phyloP scores from a whole-genome alignment of 2,329 filamentous ascomycete genomes.

The Coniochaeta sp. region DNA sequence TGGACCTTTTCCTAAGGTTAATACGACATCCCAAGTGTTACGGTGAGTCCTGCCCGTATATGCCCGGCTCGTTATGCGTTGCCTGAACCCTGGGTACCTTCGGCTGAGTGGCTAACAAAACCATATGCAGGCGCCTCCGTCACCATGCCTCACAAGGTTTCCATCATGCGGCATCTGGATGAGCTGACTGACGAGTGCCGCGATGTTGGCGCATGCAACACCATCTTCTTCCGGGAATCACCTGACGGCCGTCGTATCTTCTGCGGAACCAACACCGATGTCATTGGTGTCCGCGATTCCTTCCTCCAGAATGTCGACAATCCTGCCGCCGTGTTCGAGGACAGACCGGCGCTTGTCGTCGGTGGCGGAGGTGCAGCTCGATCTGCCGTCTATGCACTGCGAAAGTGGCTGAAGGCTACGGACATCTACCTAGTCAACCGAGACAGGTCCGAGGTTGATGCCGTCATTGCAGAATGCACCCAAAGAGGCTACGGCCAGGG shows the following conservation, averaged over 20 bases:
- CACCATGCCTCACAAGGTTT: slow-evolving; percentile 80
- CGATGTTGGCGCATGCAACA: slow-evolving; percentile 74
- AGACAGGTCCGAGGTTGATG: slow-evolving; percentile 58
- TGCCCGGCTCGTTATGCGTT: not conserved
- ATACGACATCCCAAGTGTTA: slow-evolving; percentile 54
- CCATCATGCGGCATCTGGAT: slow-evolving; percentile 67
- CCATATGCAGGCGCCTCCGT: slow-evolving; percentile 54
- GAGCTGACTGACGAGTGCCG: slow-evolving; percentile 65
- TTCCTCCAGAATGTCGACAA: slow-evolving; percentile 50
- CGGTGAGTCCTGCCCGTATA: slow-evolving; percentile 28
- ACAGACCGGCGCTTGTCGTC: slow-evolving; percentile 62
- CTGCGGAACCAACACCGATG: slow-evolving; percentile 77
- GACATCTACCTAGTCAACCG: slow-evolving; percentile 74
- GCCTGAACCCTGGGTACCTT: not conserved
- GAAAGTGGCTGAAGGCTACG: slow-evolving; percentile 60
- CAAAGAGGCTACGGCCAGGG: slow-evolving; percentile 51
- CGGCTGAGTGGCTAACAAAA: not conserved
- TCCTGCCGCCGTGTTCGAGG: slow-evolving; percentile 40
- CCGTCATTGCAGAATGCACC: slow-evolving; percentile 58
- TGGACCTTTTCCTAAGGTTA: slow-evolving; percentile 41
- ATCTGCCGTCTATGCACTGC: slow-evolving; percentile 68
- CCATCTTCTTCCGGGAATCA: slow-evolving; percentile 56
- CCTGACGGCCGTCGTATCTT: slow-evolving; percentile 41
- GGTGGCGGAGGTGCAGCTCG: slow-evolving; percentile 76
- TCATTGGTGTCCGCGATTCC: slow-evolving; percentile 68